Conservation (phyloP, 192 early-diverging fungal species). For the Coemansia sp. region DNA sequence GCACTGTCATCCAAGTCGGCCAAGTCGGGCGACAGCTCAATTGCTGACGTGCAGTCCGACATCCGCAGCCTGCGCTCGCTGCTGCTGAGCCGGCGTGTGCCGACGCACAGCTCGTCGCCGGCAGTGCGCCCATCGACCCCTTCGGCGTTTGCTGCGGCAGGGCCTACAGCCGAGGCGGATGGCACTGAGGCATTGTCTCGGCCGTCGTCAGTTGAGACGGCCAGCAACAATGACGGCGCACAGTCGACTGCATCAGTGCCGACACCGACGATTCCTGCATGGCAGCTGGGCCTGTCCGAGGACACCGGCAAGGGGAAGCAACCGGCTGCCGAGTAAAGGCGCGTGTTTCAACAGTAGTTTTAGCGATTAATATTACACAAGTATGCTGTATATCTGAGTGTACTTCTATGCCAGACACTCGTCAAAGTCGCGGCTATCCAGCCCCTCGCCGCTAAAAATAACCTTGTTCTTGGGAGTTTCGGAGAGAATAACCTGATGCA, state of each 20-base stretch:
- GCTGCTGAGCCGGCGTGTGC: conserved; percentile 72
- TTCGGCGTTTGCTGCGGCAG: background rate
- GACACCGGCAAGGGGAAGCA: conserved; percentile 28
- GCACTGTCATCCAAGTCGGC: conserved; percentile 16
- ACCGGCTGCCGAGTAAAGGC: background rate
- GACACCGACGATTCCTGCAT: conserved; percentile 58
- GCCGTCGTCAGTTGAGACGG: conserved; percentile 4
- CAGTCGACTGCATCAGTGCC: conserved; percentile 15
- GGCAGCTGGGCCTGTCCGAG: conserved; percentile 58
- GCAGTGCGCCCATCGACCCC: conserved; percentile 40
- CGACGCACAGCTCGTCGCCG: conserved; percentile 41
- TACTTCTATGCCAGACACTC: conserved; percentile 14
- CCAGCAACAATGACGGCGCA: background rate
- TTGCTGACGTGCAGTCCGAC: conserved; percentile 82
- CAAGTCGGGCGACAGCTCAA: conserved; percentile 7
- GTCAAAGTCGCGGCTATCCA: conserved; percentile 23
- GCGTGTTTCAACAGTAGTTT: no score
- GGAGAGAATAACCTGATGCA: conserved; percentile 36
- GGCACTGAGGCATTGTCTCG: background rate
- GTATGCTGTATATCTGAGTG: no score
- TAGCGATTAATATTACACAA: no score
- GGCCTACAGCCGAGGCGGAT: background rate
- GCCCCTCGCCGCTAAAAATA: conserved; percentile 37
- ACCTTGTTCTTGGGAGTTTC: conserved; percentile 50
- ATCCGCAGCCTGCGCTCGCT: conserved; percentile 91